These are phyloP conservation scores for Aureobasidium sp. DNA, from an alignment of 2,329 filamentous ascomycete genomes.

Conservation along the genomic window DNA sequence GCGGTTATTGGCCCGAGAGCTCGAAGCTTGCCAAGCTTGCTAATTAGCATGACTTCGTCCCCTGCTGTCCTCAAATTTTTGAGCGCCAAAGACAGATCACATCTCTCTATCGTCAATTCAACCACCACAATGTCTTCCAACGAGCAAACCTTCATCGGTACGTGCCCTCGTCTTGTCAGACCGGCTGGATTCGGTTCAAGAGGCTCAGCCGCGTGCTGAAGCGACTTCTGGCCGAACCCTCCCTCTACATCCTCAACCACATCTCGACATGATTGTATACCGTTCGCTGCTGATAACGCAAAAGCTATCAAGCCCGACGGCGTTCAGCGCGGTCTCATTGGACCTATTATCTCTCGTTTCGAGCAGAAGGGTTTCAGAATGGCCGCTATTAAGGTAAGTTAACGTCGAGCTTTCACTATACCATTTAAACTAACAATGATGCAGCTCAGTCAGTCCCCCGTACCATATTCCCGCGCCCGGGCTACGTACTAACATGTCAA, in stretches of 20 bases:
- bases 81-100: no score
- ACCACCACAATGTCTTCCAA: conserved; percentile 44
- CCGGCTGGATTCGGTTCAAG: no score
- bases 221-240: no score
- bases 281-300: no score
- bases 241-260: no score
- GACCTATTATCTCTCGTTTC: conserved; percentile 96
- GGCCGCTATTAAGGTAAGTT: conserved; percentile 80
- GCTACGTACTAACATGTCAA: not conserved
- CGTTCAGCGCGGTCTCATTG: conserved; percentile 98
- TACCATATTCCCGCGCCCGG: not conserved
- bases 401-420: not conserved
- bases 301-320: conserved; percentile 47
- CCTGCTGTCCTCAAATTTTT: no score
- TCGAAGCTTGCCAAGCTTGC: no score
- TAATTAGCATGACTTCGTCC: no score
- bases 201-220: no score
- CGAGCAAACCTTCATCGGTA: conserved; percentile 66
- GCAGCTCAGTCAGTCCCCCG: not conserved
- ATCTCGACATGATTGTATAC: no score
- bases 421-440: not conserved
- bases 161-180: no score
- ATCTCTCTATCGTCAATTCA: conserved; percentile 28
- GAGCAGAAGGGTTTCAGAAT: conserved; percentile 99
- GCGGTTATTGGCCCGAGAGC: no score